These are phyloP conservation scores for Vaccinium darrowii DNA, from an alignment of 148 eudicot species.

Conservation along the genomic window DNA sequence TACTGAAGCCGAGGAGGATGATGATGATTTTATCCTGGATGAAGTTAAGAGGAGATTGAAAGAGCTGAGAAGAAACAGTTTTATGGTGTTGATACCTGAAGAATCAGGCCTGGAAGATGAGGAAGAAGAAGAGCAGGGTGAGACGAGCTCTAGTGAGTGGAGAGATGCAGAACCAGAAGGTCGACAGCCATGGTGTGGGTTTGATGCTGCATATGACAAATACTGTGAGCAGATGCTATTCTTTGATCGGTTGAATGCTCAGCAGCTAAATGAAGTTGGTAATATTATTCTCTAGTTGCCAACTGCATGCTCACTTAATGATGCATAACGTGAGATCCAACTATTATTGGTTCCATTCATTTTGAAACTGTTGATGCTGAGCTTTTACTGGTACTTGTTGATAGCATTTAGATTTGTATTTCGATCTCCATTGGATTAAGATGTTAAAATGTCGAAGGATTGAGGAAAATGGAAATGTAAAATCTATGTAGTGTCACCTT, in stretches of 20 bases:
- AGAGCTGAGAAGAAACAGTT: conserved; percentile 88
- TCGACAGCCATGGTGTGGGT: conserved; percentile 74
- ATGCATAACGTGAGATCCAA: not conserved
- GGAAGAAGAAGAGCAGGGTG: conserved; percentile 70
- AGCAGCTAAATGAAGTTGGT: conserved; percentile 79
- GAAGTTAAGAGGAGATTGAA: conserved; percentile 93
- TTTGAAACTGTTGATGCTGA: not conserved
- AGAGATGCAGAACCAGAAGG: conserved; percentile 70
- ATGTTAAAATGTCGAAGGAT: not conserved
- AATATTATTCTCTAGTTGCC: conserved; percentile 22
- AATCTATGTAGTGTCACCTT: not conserved
- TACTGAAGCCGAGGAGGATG: conserved; percentile 69
- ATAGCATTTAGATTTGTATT: not conserved
- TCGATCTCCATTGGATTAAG: not conserved
- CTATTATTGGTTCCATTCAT: not conserved
- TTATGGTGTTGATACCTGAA: conserved; percentile 95
- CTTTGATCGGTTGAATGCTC: conserved; percentile 78
- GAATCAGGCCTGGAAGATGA: conserved; percentile 44
- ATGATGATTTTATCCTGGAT: conserved; percentile 83
- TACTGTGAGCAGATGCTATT: conserved; percentile 85
- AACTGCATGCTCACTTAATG: conserved; percentile 14
- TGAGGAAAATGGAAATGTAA: not conserved
- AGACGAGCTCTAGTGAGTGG: conserved; percentile 76
- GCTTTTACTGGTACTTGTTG: not conserved
- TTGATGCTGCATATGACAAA: conserved; percentile 70